Conservation (phyloP, 371 early-diverging fungal species). For the Mortierella sp. region DNA sequence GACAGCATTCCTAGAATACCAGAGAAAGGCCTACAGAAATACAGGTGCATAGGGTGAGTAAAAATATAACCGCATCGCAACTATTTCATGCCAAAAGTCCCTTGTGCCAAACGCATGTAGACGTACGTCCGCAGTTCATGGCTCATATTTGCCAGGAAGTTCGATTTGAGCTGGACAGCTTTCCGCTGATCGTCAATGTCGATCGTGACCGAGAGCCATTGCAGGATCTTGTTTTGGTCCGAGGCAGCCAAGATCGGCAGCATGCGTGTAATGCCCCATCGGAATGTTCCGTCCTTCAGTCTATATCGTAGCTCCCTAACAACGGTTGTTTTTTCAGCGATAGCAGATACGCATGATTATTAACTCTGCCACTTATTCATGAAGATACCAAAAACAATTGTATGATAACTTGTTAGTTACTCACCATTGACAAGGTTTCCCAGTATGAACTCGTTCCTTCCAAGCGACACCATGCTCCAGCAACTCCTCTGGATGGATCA, state of each 20-base stretch:
- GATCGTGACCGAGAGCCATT: slow-evolving; percentile 49
- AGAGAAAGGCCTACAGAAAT: slow-evolving; percentile 58
- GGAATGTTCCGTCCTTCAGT: slow-evolving; percentile 35
- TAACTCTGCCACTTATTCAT: background rate
- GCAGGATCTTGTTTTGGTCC: slow-evolving; percentile 27
- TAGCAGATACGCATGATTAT: background rate
- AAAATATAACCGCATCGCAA: no score
- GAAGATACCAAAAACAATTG: background rate
- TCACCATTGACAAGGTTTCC: slow-evolving; percentile 45
- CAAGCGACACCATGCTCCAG: slow-evolving; percentile 14
- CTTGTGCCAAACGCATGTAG: background rate
- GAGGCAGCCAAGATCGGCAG: slow-evolving; percentile 28
- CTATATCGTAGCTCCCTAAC: slow-evolving; percentile 43
- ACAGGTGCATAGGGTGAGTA: no score
- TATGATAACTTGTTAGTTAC: no score
- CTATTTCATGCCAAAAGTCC: no score
- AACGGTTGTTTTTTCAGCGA: no score
- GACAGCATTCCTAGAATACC: slow-evolving; percentile 72
- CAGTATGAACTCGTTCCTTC: slow-evolving; percentile 36
- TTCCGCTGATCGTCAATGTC: slow-evolving; percentile 52
- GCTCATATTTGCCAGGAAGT: slow-evolving; percentile 71
- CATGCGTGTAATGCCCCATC: slow-evolving; percentile 50
- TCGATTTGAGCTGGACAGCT: slow-evolving; percentile 56
- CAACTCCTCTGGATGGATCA: slow-evolving; percentile 33
- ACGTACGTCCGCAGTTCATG: slow-evolving; percentile 51